Evolutionary conservation across 2,329 filamentous ascomycete species (phyloP), one percentile per base, ranked within the genome.

Genomic region (Diaporthe capsici): DNA sequence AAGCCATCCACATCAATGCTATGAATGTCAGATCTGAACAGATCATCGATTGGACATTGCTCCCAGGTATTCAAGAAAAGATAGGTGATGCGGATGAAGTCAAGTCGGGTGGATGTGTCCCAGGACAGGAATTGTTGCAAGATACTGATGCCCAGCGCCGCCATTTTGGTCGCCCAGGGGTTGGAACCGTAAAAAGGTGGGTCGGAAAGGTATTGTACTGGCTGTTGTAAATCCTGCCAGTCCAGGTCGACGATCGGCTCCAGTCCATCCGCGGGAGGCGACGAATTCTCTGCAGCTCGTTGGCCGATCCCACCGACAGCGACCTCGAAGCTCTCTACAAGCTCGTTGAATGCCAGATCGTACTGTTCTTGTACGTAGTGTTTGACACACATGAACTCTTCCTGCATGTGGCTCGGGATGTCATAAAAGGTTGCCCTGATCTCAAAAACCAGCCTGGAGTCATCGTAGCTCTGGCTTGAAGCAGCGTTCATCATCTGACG

Each of bases 341-440:
- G 25, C 25, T 6, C 9, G 15, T 51, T 51, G 28, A 67, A n/a
- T 17, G 20, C 28, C 6, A 67, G 4, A 1, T n/a, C 17, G 28
- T 49, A 67, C 42, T 67, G 61, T 8, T 47, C 61, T n/a, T 2
- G 20, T 4, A 67, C 17, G 10, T 67, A 67, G 3, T 37, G 3
- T 5, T 34, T 4, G 4, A 67, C 4, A 1, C 61, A 51, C 10
- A 37, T 4, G 2, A 34, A 3, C 4, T 37, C 42, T 12, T 67
- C 60, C 8, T 9, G 28, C 15, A 34, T 8, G 10, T 34, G 3
- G 2, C 1, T 1, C 12, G 61, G 20, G 4, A 22, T 22, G 0
- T 7, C 3, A 0, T 0, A 0, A 15, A 63, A 44, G 2, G 15
- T 42, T 8, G 2, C 4, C 1, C 49, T 51, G 10, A 25, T 25